phyloP scores from a whole-genome alignment of 495 filamentous ascomycete species.

The Podospora appendiculata region DNA sequence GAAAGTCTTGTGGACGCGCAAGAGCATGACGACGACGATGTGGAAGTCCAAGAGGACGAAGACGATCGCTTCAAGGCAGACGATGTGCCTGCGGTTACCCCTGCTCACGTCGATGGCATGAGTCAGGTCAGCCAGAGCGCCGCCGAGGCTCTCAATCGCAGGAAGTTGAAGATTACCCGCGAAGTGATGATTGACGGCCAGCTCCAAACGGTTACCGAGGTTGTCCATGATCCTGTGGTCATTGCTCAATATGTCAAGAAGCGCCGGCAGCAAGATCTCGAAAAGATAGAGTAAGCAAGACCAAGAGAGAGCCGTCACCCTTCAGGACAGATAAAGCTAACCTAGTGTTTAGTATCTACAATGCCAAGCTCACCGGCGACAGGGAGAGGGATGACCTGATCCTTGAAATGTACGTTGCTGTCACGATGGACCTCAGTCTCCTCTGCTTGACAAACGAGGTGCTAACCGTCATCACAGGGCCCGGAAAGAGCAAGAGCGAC shows the following conservation, averaged over 20 bases:
- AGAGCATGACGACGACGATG: constrained; percentile 57
- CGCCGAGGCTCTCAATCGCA: constrained; percentile 56
- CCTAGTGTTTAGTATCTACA: constrained; percentile 35
- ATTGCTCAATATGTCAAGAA: constrained; percentile 56
- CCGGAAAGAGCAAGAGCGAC: constrained; percentile 66
- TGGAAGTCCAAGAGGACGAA: constrained; percentile 51
- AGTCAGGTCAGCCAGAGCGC: constrained; percentile 82
- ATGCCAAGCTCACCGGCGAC: constrained; percentile 61
- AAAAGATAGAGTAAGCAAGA: constrained; percentile 55
- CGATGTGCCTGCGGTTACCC: constrained; percentile 26
- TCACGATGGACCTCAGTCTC: neutral
- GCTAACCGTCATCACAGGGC: constrained; percentile 39
- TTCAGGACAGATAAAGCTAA: neutral
- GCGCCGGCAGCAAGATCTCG: constrained; percentile 48
- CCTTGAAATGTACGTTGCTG: constrained; percentile 23
- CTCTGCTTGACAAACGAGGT: neutral
- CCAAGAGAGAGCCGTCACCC: too few relatives aligned
- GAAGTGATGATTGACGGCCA: constrained; percentile 55
- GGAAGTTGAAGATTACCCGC: constrained; percentile 68
- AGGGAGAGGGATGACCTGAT: constrained; percentile 44
- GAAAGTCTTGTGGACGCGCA: constrained; percentile 54
- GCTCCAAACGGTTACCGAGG: constrained; percentile 47
- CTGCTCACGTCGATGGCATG: constrained; percentile 53
- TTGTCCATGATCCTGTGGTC: constrained; percentile 66
- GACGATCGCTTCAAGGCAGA: constrained; percentile 49